Conservation (phyloP, 2,329 filamentous ascomycete species). For the Taxawa tesnikishii region DNA sequence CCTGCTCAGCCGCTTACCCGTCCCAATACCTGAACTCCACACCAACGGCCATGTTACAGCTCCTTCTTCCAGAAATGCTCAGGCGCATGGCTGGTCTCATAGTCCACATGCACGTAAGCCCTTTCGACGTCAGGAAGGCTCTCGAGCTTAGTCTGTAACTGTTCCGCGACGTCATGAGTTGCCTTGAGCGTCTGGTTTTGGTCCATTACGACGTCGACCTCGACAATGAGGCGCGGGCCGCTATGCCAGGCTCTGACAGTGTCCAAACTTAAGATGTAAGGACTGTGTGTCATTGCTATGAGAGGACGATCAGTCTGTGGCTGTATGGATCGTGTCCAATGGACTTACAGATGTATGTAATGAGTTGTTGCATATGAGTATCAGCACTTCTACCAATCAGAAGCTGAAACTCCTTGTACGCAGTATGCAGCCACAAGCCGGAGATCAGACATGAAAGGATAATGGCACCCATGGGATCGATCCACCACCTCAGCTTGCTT, state of each 20-base stretch:
- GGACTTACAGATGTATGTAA: conserved; percentile 73
- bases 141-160: conserved; percentile 87
- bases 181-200: conserved; percentile 56
- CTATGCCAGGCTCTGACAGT: conserved; percentile 91
- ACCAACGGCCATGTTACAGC: too few species aligned
- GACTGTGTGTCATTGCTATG: conserved; percentile 67
- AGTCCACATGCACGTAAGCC: conserved; percentile 94
- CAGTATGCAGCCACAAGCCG: conserved; percentile 70
- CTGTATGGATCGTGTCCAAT: neutral
- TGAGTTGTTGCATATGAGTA: conserved; percentile 77
- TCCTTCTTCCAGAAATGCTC: conserved; percentile 66
- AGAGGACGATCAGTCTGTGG: too few species aligned
- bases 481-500: conserved; percentile 78
- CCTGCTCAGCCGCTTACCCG: too few species aligned
- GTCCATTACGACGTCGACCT: conserved; percentile 94
- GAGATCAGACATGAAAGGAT: conserved; percentile 69
- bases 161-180: conserved; percentile 89
- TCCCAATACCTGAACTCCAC: too few species aligned
- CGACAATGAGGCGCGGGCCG: conserved; percentile 77
- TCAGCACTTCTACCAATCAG: conserved; percentile 82
- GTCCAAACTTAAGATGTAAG: conserved; percentile 72
- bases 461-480: conserved; percentile 87
- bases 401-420: conserved; percentile 79
- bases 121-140: conserved; percentile 82
- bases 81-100: conserved; percentile 89